These are phyloP conservation scores for Encephalitozoon hellem DNA, from an alignment of 371 early-diverging fungal species.

Conservation along the genomic window DNA sequence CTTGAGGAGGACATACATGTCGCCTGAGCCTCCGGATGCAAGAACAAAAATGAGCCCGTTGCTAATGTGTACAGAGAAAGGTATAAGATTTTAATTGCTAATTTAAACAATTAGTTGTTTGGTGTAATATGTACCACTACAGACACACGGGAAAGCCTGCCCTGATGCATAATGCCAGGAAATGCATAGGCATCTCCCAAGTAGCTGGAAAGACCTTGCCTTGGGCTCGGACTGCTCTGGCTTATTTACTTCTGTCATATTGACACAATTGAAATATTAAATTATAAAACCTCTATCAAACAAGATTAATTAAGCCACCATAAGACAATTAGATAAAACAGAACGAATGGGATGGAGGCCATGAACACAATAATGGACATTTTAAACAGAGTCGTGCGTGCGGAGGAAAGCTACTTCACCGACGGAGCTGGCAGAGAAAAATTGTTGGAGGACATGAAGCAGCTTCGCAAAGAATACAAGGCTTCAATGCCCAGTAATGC, in stretches of 20 bases:
- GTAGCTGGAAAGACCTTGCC: background rate
- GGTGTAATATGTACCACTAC: background rate
- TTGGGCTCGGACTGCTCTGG: background rate
- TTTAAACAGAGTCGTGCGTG: background rate
- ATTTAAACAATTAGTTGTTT: background rate
- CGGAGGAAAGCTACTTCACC: background rate
- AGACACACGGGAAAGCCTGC: background rate
- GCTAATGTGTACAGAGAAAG: background rate
- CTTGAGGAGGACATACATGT: too few species aligned
- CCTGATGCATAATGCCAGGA: background rate
- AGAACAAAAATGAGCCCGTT: background rate
- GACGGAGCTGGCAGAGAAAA: background rate
- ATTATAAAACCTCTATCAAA: slow-evolving; percentile 2
- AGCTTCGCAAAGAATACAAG: background rate
- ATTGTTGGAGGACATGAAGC: background rate
- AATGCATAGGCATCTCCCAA: background rate
- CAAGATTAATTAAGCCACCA: background rate
- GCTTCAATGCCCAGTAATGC: too few species aligned
- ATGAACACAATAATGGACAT: background rate
- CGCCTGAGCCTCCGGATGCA: background rate
- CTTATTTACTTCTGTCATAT: background rate
- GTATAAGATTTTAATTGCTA: background rate
- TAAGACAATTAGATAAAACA: background rate
- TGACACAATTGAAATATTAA: background rate
- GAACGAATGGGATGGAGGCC: background rate